Evolutionary conservation across 176 grass and related monocot species (phyloP).

Genomic region (Stipa capillata): DNA sequence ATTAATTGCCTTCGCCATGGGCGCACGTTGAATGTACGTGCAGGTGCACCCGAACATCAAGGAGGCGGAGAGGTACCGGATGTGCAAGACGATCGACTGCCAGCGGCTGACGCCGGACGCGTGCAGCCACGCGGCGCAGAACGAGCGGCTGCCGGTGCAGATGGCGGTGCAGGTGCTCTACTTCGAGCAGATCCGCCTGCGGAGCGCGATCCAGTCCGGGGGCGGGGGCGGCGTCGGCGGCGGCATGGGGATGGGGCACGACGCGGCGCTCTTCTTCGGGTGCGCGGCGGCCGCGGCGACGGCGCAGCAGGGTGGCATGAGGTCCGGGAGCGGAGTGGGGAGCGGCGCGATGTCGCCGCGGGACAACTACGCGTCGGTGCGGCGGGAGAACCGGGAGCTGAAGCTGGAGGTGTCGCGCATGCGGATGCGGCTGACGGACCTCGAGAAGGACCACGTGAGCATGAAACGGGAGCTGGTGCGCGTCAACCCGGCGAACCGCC

Average conservation of each 20-base stretch:
- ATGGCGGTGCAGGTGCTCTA: constrained; percentile 96
- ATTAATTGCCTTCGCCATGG: neutral
- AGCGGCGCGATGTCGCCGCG: constrained; percentile 87
- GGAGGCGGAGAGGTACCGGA: constrained; percentile 82
- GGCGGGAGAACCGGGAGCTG: constrained; percentile 88
- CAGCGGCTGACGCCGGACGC: constrained; percentile 88
- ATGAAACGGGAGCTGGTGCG: constrained; percentile 88
- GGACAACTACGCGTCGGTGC: constrained; percentile 94
- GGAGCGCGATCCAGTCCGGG: constrained; percentile 56
- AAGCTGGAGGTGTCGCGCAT: constrained; percentile 93
- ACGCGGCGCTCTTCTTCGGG: constrained; percentile 66
- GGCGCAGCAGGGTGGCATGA: constrained; percentile 23
- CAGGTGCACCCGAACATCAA: constrained; percentile 96
- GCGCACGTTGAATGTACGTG: neutral
- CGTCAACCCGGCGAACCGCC: constrained; percentile 64
- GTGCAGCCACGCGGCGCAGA: constrained; percentile 92
- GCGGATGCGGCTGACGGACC: constrained; percentile 84
- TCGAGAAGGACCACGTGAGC: constrained; percentile 96
- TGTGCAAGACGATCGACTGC: constrained; percentile 94
- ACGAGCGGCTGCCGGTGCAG: constrained; percentile 83
- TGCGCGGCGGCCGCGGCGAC: constrained; percentile 11
- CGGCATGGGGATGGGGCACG: too few species aligned
- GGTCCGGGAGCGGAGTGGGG: constrained; percentile 73
- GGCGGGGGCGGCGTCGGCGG: too few species aligned
- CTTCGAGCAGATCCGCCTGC: constrained; percentile 84